Base-by-base conservation (phyloP, 805 yeast species). In the Metschnikowia vanudenii region DNA sequence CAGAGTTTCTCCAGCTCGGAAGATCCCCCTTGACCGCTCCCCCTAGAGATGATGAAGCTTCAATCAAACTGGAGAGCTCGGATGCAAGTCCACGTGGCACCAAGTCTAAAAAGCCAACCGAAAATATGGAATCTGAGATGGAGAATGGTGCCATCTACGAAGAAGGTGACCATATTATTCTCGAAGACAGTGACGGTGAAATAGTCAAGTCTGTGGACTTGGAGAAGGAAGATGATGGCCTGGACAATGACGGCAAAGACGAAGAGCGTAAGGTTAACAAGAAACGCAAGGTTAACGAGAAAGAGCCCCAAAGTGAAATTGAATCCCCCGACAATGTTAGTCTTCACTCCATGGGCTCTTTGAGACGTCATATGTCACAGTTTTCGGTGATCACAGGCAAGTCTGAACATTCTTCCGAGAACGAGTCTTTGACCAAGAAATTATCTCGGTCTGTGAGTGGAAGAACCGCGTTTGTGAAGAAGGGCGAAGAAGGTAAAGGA, bases 161-260 rank as follows among this genome's bases (percentile, higher is more conserved):
- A 39, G 96, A 89, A 55, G 96, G 96, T 20, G 57, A 71, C 31
- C 71, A 76, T 36, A 63, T 91, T 31, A 78, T 91, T 43, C 74
- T 92, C 45, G 99, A 92, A 62, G 94, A 90, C 64, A 79, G 77
- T 46, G 75, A 82, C 39, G 98, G 98, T 45, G 97, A 91, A 60
- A 76, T 90, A 37, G 59, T 92, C 41, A 82, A 79, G 42, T 74
- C 82, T 2, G 43, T 66, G 69, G 83, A 44, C 57, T 65, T 57
- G 20, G 42, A 39, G 9, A 39, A 38, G 10, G 42, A 36, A n/a
- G 22, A 43, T n/a, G 40, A 41, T 6, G 13, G 18, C 22, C 32
- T n/a, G n/a, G n/a, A n/a, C n/a, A n/a, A n/a, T n/a, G n/a, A n/a
- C n/a, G n/a, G n/a, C n/a, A n/a, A n/a, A n/a, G n/a, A n/a, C n/a